A percentile compares a stretch with the other conserved stretches of the same genome.
Conservation (phyloP, 1,284 basidiomycete genomes). For the Inonotus hispidus region DNA sequence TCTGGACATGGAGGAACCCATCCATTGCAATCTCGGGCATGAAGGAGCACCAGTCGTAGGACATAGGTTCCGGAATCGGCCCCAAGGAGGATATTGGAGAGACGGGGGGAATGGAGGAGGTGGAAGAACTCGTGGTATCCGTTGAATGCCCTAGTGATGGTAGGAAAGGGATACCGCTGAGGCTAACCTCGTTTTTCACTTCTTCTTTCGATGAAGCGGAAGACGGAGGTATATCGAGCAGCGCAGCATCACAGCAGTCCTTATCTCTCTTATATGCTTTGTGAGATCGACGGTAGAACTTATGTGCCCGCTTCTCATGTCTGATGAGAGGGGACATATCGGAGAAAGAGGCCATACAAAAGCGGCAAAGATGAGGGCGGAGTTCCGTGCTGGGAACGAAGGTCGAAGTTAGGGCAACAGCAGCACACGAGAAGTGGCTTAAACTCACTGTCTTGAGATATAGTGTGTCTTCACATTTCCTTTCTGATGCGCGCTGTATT, state of each 20-base stretch:
- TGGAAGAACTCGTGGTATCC: too few species aligned
- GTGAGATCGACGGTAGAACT: background rate
- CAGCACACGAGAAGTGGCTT: background rate
- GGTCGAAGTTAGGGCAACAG: background rate
- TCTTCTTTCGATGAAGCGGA: background rate
- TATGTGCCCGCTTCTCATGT: constrained; percentile 8
- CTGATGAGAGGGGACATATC: constrained; percentile 5
- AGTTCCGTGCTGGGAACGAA: background rate
- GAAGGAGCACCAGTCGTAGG: background rate
- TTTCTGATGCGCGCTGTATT: constrained; percentile 8
- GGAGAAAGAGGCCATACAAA: background rate
- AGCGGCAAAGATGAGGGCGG: background rate
- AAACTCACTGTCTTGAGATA: constrained; percentile 12
- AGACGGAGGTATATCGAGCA: too few species aligned
- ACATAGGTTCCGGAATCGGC: background rate
- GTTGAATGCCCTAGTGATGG: background rate
- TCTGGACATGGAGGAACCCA: background rate
- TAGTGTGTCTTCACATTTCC: constrained; percentile 13
- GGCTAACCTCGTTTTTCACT: background rate
- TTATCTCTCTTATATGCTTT: too few species aligned
- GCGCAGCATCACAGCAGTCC: too few species aligned
- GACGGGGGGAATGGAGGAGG: background rate
- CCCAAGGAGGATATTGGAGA: background rate
- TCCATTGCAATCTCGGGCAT: background rate
- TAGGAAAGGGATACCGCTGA: too few species aligned